Percentiles rank a stretch among this genome's conserved stretches.
Evolutionary conservation across 179 eudicot genomes (phyloP).

Genomic region (Spergularia azorica): DNA sequence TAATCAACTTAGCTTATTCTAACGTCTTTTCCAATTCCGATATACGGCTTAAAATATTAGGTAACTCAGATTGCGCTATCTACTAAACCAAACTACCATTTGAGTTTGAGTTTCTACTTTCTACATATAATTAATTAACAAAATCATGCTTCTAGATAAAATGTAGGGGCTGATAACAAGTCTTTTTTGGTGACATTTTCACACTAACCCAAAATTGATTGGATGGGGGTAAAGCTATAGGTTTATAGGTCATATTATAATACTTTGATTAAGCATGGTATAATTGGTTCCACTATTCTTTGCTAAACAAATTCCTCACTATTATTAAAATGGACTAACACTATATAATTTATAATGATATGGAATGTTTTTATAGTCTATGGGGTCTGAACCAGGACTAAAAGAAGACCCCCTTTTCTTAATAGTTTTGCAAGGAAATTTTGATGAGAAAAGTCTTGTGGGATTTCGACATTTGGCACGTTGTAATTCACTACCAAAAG

Average conservation of each 20-base stretch:
- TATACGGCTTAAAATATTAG: no score
- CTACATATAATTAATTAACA: not conserved
- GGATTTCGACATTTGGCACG: slow-evolving; percentile 26
- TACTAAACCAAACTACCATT: no score
- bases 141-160: slow-evolving; percentile 33
- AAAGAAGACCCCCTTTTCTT: not conserved
- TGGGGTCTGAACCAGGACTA: slow-evolving; percentile 59
- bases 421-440: not conserved
- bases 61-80: no score
- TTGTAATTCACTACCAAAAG: slow-evolving; percentile 4
- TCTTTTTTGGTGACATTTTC: slow-evolving; percentile 20
- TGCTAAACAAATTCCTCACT: slow-evolving; percentile 9
- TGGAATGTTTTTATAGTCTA: slow-evolving; percentile 35
- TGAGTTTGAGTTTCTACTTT: no score
- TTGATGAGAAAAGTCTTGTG: slow-evolving; percentile 12
- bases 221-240: slow-evolving; percentile 7
- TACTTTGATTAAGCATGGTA: slow-evolving; percentile 27
- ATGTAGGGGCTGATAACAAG: not conserved
- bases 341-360: slow-evolving; percentile 20
- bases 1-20: no score
- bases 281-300: slow-evolving; percentile 36
- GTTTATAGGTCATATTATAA: slow-evolving; percentile 6
- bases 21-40: no score
- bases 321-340: slow-evolving; percentile 15
- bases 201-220: slow-evolving; percentile 25